Base-by-base conservation (phyloP, 169 alveolate species). In the Plasmodium coatneyi region DNA sequence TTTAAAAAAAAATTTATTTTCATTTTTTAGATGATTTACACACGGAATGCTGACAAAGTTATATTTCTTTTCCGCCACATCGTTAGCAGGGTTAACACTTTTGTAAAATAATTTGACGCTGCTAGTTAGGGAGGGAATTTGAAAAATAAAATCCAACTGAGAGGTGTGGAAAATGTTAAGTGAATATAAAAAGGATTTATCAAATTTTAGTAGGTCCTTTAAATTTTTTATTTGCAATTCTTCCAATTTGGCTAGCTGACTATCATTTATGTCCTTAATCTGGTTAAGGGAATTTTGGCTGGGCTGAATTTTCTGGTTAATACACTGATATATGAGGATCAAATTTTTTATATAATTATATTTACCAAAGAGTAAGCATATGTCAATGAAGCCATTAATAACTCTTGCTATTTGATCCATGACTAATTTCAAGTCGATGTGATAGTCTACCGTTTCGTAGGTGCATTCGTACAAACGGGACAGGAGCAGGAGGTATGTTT, bases 401-500 rank as follows among this genome's bases (percentile, higher is more conserved):
- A 98, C 96, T 92, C 99, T 96, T 80, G 97, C 96, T 16, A 97
- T 93, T 72, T 97, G 97, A 83, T 98, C 99, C 25, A 98, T 71
- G 14, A 98, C 98, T 70, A 96, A 92, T 93, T 98, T 97, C 70
- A 97, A 95, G 93, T 98, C 99, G 56, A 97, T 97, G 39, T 95
- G 93, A 89, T 96, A 98, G 92, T 98, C 99, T 80, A 97, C 97
- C 36, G 97, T 97, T 14, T 98, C 98, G 80, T 97, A 96, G 79
- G 97, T 98, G 10, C 98, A 98, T 96, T 98, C 86, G 66, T 86
- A 86, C 41, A 86, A 72, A 52, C 93, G 84, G n/a, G 93, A 86
- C 28, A 86, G 99, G 14, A 98, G 92, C 52, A 98, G 97, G 78
- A 98, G 94, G 87, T 97, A 97, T 3, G 99, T 97, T 92, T 98